Evolutionary conservation across 495 filamentous ascomycete species (phyloP).

Genomic region (Penicillium chermesinum): DNA sequence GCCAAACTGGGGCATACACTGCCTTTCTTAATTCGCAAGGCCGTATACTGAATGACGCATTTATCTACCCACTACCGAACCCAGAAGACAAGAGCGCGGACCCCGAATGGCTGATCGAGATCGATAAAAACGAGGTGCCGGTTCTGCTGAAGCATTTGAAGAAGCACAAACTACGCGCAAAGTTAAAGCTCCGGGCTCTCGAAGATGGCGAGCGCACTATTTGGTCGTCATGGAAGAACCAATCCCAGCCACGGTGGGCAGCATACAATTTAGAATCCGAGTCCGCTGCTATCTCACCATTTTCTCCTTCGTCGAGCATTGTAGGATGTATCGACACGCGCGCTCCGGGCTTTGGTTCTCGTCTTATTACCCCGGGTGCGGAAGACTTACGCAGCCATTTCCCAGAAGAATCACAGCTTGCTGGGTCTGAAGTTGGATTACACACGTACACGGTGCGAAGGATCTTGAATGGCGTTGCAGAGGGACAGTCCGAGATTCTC

Average conservation of each 20-base stretch:
- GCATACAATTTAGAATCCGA: constrained; percentile 41
- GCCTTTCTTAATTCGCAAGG: constrained; percentile 85
- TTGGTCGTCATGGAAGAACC: constrained; percentile 63
- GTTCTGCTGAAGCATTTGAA: constrained; percentile 64
- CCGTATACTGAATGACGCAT: constrained; percentile 79
- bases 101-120: constrained; percentile 72
- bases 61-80: constrained; percentile 65
- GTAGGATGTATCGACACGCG: constrained; percentile 55
- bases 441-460: constrained; percentile 61
- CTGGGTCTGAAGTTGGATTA: constrained; percentile 32
- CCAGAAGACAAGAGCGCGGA: constrained; percentile 27
- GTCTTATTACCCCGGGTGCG: constrained; percentile 46
- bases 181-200: constrained; percentile 61
- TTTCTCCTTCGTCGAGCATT: constrained; percentile 19
- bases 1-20: constrained; percentile 56
- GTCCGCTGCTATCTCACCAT: constrained; percentile 27
- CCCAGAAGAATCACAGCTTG: constrained; percentile 31
- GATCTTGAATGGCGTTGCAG: constrained; percentile 72
- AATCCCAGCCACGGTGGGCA: constrained; percentile 41
- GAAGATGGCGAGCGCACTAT: constrained; percentile 56
- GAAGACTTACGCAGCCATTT: constrained; percentile 37
- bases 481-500: constrained; percentile 75
- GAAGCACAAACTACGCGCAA: constrained; percentile 77
- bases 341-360: constrained; percentile 62
- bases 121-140: constrained; percentile 61